Percentiles rank a stretch among this genome's conserved stretches.
Conservation (phyloP, 306 rosid genomes). For the Fragaria ananassa region DNA sequence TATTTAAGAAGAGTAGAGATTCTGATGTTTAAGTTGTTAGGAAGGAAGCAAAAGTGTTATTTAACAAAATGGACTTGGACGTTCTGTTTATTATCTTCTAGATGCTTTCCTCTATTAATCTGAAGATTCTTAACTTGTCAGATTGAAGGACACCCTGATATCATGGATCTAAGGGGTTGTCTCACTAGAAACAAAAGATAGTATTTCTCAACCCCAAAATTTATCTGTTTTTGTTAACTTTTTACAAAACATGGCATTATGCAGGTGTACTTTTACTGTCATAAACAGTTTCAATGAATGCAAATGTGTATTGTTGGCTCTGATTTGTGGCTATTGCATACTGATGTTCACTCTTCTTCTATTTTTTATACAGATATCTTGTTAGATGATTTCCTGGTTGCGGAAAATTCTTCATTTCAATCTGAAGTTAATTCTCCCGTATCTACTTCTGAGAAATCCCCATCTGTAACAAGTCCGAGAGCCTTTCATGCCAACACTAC, state of each 20-base stretch:
- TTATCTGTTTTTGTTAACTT: background rate
- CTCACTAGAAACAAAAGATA: background rate
- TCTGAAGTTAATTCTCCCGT: slow-evolving; percentile 51
- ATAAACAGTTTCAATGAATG: background rate
- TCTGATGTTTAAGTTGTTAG: slow-evolving; percentile 18
- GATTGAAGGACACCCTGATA: background rate
- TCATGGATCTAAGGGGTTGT: background rate
- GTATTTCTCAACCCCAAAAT: background rate
- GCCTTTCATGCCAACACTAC: slow-evolving; percentile 41
- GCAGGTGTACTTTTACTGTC: background rate
- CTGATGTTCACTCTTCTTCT: background rate
- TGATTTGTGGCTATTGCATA: too few relatives aligned
- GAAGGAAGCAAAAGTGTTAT: slow-evolving; percentile 8
- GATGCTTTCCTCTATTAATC: slow-evolving; percentile 7
- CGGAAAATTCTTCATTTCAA: slow-evolving; percentile 76
- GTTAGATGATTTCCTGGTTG: slow-evolving; percentile 83
- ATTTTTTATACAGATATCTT: slow-evolving; percentile 57
- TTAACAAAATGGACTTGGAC: slow-evolving; percentile 17
- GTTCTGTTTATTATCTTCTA: slow-evolving; percentile 7
- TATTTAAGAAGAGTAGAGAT: slow-evolving; percentile 6
- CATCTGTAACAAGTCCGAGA: slow-evolving; percentile 54
- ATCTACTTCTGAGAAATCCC: slow-evolving; percentile 57
- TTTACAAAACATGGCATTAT: background rate
- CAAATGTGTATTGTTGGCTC: background rate
- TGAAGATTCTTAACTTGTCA: background rate